Conservation (phyloP, 1,284 basidiomycete species). For the Cryptococcus amylolentus region DNA sequence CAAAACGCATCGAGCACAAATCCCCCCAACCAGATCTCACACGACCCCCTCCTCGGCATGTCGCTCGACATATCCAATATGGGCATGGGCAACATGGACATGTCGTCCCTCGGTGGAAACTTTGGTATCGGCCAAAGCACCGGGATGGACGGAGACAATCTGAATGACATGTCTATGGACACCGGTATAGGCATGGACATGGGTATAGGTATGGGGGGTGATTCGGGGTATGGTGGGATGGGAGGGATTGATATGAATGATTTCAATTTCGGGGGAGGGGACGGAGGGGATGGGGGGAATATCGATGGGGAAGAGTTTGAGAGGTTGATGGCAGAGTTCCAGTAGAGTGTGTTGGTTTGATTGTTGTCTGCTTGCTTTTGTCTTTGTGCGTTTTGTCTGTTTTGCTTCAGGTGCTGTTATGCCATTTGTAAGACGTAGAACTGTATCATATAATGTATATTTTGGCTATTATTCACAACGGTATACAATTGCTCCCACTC, state of each 20-base stretch:
- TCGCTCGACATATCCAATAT: background rate
- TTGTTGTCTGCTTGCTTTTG: background rate
- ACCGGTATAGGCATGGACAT: background rate
- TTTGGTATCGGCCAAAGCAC: background rate
- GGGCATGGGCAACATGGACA: background rate
- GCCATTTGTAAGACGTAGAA: background rate
- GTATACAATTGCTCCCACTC: background rate
- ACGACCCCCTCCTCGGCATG: too few relatives aligned
- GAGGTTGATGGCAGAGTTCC: conserved; percentile 17
- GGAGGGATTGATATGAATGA: conserved; percentile 18
- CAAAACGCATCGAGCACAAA: background rate
- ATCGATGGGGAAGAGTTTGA: conserved; percentile 20
- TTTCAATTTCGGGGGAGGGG: conserved; percentile 15
- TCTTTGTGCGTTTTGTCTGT: background rate
- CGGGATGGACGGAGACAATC: conserved; percentile 4
- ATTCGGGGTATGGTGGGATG: conserved; percentile 4
- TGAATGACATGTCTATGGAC: conserved; percentile 11
- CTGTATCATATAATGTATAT: background rate
- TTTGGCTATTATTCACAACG: background rate
- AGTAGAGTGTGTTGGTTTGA: background rate
- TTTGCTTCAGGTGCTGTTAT: background rate
- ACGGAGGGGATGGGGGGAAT: conserved; percentile 4
- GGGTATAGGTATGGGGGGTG: background rate
- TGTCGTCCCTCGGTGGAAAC: background rate
- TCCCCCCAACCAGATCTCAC: background rate